These are phyloP conservation scores for Pseudodiploospora longispora DNA, from an alignment of 2,329 filamentous ascomycete genomes.

Conservation along the genomic window DNA sequence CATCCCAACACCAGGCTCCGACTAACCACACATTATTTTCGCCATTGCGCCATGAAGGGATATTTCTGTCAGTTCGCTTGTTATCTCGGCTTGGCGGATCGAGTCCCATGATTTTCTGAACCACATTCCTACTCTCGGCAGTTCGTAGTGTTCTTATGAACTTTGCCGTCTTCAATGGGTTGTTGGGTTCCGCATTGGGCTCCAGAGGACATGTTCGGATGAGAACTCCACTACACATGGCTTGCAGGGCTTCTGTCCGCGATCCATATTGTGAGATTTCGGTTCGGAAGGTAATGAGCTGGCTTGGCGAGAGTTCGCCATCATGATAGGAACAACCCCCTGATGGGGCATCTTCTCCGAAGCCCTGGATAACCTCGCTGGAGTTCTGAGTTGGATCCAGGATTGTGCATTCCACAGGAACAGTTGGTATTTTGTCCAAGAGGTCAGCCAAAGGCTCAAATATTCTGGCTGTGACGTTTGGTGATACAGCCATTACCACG, in stretches of 20 bases:
- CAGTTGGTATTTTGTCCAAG: constrained; percentile 38
- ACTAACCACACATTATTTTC: constrained; percentile 45
- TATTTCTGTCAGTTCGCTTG: too few species aligned
- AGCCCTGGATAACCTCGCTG: constrained; percentile 6
- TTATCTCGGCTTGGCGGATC: background rate
- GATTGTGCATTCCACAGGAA: constrained; percentile 39
- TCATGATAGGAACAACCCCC: constrained; percentile 20
- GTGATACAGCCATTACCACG: constrained; percentile 47
- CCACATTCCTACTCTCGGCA: constrained; percentile 35
- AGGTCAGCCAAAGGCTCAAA: constrained; percentile 33
- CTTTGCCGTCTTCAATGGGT: constrained; percentile 34
- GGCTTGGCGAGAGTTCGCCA: constrained; percentile 16
- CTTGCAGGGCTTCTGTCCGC: constrained; percentile 44
- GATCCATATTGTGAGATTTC: constrained; percentile 19
- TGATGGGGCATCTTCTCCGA: constrained; percentile 1
- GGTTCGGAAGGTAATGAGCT: constrained; percentile 28
- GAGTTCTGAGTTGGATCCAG: constrained; percentile 14
- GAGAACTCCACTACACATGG: constrained; percentile 40
- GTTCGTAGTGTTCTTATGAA: constrained; percentile 48
- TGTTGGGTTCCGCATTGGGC: constrained; percentile 25
- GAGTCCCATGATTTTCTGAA: constrained; percentile 36
- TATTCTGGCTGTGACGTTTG: constrained; percentile 41
- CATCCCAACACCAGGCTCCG: constrained; percentile 58
- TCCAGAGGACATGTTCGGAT: constrained; percentile 45
- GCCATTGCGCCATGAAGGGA: constrained; percentile 40